Base-by-base conservation (phyloP, 2,329 filamentous ascomycete genomes). In the Xylariaceae sp. region DNA sequence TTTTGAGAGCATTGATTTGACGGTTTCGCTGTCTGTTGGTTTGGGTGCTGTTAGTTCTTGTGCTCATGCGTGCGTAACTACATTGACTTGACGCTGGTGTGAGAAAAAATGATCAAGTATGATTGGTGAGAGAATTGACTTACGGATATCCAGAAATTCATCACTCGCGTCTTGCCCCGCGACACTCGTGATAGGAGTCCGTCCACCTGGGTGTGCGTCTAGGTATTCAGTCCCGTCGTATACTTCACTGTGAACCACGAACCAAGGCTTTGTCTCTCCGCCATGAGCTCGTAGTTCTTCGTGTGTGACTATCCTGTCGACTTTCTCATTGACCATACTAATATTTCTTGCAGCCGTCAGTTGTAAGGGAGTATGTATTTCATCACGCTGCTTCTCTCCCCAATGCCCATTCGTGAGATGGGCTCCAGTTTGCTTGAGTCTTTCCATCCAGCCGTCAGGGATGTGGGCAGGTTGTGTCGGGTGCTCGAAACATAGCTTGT, bases 81-180 rank as follows among this genome's bases (percentile, higher is more conserved):
- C n/a, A n/a, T n/a, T n/a, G n/a, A n/a, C n/a, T n/a, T n/a, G n/a
- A n/a, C n/a, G n/a, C 29, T 44, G 29, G 40, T 37, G 25, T 19
- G 35, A 44, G 37, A 27, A 38, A 22, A 11, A 19, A 23, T 42
- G 11, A 29, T 20, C 36, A 10, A 8, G 5, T 17, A 50, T 48
- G 67, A 55, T 68, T 61, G 33, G 40, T 45, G 12, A n/a, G 23
- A 23, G 37, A n/a, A 19, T 20, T 25, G 1, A 75, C 86, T 75
- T 73, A 92, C 88, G 90, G 57, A 96, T 96, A 12, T 87, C 85
- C 69, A 94, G 79, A 63, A 95, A 96, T 55, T 96, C 91, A 58
- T 95, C 91, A 0, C 86, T 86, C 8, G 80, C 80, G 65, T 96
- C 90, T 57, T 87, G 73, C 0, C 83, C 89, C n/a, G 89, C 90